Percentiles rank a stretch among this genome's conserved stretches.
Evolutionary conservation across 257 asterid species (phyloP).

Genomic region (Fraxinus americana): DNA sequence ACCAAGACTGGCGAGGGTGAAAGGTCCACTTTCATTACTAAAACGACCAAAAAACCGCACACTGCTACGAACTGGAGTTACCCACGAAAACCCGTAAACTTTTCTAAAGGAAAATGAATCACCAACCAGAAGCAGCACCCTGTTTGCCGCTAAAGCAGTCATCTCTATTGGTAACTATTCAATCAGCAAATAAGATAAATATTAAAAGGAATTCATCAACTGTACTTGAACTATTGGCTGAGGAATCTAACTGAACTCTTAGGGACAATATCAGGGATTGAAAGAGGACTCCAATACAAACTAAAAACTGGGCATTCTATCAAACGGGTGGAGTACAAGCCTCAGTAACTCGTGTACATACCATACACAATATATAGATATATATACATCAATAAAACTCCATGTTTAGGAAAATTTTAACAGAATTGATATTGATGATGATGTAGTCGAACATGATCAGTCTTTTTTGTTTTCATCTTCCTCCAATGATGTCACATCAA

Average conservation of each 20-base stretch:
- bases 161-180: conserved; percentile 28
- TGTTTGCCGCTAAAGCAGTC: conserved; percentile 51
- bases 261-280: not conserved
- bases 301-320: conserved; percentile 38
- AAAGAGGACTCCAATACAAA: conserved; percentile 4
- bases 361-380: too few relatives aligned
- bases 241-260: not conserved
- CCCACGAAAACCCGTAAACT: conserved; percentile 38
- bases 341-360: not conserved
- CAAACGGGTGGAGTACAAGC: conserved; percentile 40
- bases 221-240: not conserved
- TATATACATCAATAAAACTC: too few relatives aligned
- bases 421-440: too few relatives aligned
- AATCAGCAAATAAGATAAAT: conserved; percentile 1
- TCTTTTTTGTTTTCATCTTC: too few relatives aligned
- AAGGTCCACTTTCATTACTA: conserved; percentile 46
- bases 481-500: too few relatives aligned
- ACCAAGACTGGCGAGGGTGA: conserved; percentile 76
- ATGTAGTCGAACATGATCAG: too few relatives aligned
- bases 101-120: conserved; percentile 49
- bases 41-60: conserved; percentile 34
- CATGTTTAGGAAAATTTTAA: too few relatives aligned
- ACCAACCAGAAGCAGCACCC: conserved; percentile 51
- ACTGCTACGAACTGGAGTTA: conserved; percentile 43
- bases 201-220: not conserved